phyloP scores from a whole-genome alignment of 2,329 filamentous ascomycete genomes.

The Beauveria brongniartii region DNA sequence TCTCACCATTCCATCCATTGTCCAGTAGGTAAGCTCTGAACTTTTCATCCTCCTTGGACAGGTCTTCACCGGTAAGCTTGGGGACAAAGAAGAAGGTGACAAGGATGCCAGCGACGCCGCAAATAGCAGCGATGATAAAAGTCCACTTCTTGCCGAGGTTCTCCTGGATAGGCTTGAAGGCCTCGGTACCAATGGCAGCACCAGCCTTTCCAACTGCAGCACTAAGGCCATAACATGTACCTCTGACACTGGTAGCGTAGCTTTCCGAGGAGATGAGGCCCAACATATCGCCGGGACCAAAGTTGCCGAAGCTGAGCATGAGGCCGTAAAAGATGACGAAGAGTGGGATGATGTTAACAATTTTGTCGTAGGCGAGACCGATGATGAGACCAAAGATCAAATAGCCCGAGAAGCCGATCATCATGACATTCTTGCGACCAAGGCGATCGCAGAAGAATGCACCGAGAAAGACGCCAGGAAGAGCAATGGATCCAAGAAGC shows the following conservation, averaged over 20 bases:
- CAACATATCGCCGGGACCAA: slow-evolving; percentile 43
- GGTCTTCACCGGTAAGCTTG: slow-evolving; percentile 36
- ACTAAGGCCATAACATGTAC: slow-evolving; percentile 42
- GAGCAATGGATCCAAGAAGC: slow-evolving; percentile 33
- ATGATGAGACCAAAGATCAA: slow-evolving; percentile 44
- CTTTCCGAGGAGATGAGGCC: slow-evolving; percentile 42
- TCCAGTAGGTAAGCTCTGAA: slow-evolving; percentile 35
- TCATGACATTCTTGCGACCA: slow-evolving; percentile 42
- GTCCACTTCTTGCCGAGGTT: slow-evolving; percentile 40
- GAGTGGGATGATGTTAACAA: slow-evolving; percentile 40
- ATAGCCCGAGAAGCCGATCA: slow-evolving; percentile 42
- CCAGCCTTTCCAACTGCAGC: slow-evolving; percentile 44
- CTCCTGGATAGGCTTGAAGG: slow-evolving; percentile 38
- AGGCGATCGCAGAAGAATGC: slow-evolving; percentile 38
- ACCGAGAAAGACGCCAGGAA: slow-evolving; percentile 43
- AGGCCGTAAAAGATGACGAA: slow-evolving; percentile 45
- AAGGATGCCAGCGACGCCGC: slow-evolving; percentile 36
- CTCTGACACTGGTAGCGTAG: slow-evolving; percentile 43
- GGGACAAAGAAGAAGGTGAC: slow-evolving; percentile 41
- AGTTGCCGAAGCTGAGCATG: slow-evolving; percentile 40
- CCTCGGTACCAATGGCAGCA: slow-evolving; percentile 42
- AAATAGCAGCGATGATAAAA: slow-evolving; percentile 44
- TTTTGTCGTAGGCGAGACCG: slow-evolving; percentile 37
- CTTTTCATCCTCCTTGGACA: slow-evolving; percentile 32
- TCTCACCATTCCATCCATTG: slow-evolving; percentile 38